Conservation (phyloP, 129 eudicot species). For the Pseudognaphalium luteoalbum region DNA sequence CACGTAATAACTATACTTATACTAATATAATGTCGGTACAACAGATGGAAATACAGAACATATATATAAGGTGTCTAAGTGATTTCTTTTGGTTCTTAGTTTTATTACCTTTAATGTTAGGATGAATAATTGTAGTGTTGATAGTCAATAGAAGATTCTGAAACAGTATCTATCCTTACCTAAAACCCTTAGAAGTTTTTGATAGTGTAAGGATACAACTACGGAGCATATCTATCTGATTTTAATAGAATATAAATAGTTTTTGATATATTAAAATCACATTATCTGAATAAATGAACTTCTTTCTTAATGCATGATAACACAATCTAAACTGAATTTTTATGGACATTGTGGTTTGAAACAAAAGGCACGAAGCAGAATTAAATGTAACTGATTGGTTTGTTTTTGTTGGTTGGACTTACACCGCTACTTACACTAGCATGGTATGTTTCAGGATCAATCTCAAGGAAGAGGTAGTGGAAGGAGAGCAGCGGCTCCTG, state of each 20-base stretch:
- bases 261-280: too few species aligned
- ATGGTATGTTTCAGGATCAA: slow-evolving; percentile 51
- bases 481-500: slow-evolving; percentile 53
- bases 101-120: background rate
- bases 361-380: background rate
- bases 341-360: background rate
- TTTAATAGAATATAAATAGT: too few species aligned
- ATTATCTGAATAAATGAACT: background rate
- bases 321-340: background rate
- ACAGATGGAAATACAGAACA: background rate
- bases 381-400: background rate
- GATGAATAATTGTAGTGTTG: too few species aligned
- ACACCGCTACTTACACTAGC: background rate
- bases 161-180: too few species aligned
- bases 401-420: background rate
- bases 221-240: too few species aligned
- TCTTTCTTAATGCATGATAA: background rate
- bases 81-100: background rate
- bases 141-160: too few species aligned
- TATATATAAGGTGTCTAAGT: background rate
- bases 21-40: background rate
- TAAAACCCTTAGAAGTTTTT: background rate
- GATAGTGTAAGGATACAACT: background rate
- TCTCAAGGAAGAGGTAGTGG: slow-evolving; percentile 78
- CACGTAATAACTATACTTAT: background rate